Evolutionary conservation across 257 asterid genomes (phyloP).

Genomic region (Scutellaria galericulata): DNA sequence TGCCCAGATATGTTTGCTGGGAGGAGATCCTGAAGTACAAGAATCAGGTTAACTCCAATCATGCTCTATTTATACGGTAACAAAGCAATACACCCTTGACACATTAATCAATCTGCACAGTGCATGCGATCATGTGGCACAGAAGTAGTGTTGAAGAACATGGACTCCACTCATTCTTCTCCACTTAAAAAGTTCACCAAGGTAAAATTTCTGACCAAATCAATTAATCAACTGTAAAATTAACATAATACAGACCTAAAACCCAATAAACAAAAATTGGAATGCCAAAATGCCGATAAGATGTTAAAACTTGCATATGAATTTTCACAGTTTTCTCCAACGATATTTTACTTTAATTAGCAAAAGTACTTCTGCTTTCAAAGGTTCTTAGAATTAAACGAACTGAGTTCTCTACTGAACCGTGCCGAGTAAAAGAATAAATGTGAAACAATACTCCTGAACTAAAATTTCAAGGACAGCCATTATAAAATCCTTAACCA

Average conservation of each 20-base stretch:
- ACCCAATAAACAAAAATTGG: neutral
- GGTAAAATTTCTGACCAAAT: neutral
- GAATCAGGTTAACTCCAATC: no score
- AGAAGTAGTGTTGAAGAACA: slow-evolving; percentile 10
- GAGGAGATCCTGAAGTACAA: no score
- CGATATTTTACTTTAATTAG: neutral
- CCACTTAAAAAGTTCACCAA: slow-evolving; percentile 19
- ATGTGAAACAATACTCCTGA: slow-evolving; percentile 9
- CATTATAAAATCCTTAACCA: neutral
- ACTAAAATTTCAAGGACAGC: neutral
- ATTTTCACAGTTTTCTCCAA: neutral
- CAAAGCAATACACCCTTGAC: no score
- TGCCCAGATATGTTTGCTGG: no score
- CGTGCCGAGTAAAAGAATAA: slow-evolving; percentile 5
- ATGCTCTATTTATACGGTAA: no score
- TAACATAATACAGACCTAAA: neutral
- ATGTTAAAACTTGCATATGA: neutral
- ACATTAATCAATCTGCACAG: no score
- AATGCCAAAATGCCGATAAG: neutral
- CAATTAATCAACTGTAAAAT: neutral
- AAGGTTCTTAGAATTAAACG: neutral
- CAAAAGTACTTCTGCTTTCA: neutral
- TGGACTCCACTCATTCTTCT: neutral
- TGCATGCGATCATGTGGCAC: neutral
- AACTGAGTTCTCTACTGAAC: slow-evolving; percentile 19